A percentile compares a stretch with the other conserved stretches of the same genome.
phyloP scores from a whole-genome alignment of 2,329 filamentous ascomycete species.

The Fusarium algeriense region DNA sequence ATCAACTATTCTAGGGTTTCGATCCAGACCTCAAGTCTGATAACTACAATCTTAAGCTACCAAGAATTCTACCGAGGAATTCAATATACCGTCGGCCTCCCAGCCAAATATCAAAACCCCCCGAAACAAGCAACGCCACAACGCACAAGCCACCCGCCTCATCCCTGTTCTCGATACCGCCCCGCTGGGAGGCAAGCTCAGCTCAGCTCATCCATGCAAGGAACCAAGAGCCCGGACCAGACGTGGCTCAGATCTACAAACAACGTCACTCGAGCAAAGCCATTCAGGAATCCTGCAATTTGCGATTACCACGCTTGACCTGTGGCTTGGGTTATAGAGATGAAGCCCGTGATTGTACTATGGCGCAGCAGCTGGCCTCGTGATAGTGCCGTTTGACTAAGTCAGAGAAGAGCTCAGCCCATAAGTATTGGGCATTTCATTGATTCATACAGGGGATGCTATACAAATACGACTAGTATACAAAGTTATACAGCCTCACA shows the following conservation, averaged over 20 bases:
- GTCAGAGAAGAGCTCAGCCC: conserved; percentile 10
- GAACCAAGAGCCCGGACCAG: conserved; percentile 17
- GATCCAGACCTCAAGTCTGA: neutral
- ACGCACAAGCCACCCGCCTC: conserved; percentile 18
- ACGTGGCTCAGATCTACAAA: conserved; percentile 36
- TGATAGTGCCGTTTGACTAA: conserved; percentile 5
- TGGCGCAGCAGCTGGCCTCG: conserved; percentile 31
- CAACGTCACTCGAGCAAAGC: conserved; percentile 35
- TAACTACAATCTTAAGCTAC: neutral
- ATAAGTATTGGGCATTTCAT: neutral
- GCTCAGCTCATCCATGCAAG: conserved; percentile 25
- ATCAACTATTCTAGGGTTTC: neutral
- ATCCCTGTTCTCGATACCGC: conserved; percentile 26
- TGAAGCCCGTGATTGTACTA: conserved; percentile 6
- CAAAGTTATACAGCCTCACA: conserved; percentile 30
- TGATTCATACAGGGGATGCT: conserved; percentile 11
- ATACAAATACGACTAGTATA: conserved; percentile 30
- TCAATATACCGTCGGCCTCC: conserved; percentile 9
- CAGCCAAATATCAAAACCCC: neutral
- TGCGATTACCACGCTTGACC: conserved; percentile 8
- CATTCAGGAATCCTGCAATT: conserved; percentile 31
- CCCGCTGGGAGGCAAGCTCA: conserved; percentile 38
- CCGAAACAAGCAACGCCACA: conserved; percentile 33
- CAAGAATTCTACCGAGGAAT: neutral
- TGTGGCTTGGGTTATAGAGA: conserved; percentile 21